Conservation (phyloP, 2,329 filamentous ascomycete genomes). For the Emergomyces orientalis region DNA sequence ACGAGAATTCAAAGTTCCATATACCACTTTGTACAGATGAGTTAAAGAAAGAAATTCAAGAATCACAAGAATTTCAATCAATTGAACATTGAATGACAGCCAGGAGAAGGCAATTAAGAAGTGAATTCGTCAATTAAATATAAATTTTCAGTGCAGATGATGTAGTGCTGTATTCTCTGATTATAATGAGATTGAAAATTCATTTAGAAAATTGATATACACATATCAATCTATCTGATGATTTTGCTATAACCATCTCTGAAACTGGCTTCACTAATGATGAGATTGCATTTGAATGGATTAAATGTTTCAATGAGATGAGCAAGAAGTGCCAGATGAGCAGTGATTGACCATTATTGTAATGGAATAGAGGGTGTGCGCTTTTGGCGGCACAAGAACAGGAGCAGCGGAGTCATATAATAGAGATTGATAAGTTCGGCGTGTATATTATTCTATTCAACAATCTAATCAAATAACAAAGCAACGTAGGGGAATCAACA, state of each 20-base stretch:
- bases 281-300: neutral
- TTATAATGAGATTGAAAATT: neutral
- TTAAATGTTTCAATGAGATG: neutral
- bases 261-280: neutral
- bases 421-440: too few relatives aligned
- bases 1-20: neutral
- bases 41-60: neutral
- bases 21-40: neutral
- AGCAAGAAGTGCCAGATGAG: neutral
- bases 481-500: too few relatives aligned
- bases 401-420: too few relatives aligned
- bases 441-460: too few relatives aligned
- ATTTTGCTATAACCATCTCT: neutral
- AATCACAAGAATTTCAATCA: neutral
- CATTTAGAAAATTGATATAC: neutral
- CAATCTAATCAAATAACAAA: too few relatives aligned
- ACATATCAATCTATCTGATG: neutral
- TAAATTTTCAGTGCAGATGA: too few relatives aligned
- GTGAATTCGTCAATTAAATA: neutral
- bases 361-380: too few relatives aligned
- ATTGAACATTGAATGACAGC: neutral
- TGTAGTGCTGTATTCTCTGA: neutral
- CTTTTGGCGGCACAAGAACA: too few relatives aligned
- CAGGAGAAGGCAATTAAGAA: neutral
- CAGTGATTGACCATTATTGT: neutral